Percentiles rank a stretch among this genome's conserved stretches.
Evolutionary conservation across 192 early-diverging fungal genomes (phyloP).

Genomic region (Thoreauomyces humboldtii): DNA sequence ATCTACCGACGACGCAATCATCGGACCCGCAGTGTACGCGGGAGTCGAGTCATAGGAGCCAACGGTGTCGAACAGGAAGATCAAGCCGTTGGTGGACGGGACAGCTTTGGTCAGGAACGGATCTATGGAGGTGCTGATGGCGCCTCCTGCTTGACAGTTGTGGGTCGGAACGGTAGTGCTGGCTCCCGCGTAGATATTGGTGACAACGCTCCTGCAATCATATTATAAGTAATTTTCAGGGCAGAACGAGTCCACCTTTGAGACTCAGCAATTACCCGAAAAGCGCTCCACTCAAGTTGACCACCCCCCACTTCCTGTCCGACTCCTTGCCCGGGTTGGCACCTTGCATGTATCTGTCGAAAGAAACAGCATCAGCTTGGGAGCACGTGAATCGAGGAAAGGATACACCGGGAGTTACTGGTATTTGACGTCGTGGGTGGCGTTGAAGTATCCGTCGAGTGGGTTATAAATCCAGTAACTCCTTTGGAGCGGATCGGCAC

Average conservation of each 20-base stretch:
- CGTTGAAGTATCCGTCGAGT: neutral
- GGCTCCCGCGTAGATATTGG: neutral
- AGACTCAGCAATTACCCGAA: too few relatives aligned
- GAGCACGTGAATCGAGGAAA: too few relatives aligned
- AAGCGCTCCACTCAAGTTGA: neutral
- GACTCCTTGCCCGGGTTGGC: neutral
- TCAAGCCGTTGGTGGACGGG: neutral
- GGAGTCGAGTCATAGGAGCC: neutral
- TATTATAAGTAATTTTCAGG: neutral
- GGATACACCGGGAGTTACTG: too few relatives aligned
- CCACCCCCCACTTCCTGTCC: neutral
- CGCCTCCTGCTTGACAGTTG: conserved; percentile 7
- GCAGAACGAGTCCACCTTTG: neutral
- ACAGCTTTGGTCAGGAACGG: conserved; percentile 2
- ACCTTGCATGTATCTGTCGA: conserved; percentile 16
- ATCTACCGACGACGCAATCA: conserved; percentile 15
- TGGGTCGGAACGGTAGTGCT: neutral
- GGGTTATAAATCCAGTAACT: neutral
- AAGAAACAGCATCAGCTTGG: too few relatives aligned
- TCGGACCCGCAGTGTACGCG: neutral
- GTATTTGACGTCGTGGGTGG: neutral
- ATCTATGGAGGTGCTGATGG: neutral
- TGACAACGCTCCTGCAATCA: conserved; percentile 1
- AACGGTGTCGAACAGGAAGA: conserved; percentile 11
- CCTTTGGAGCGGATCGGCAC: neutral